Evolutionary conservation across 345 rosid species (phyloP).

Genomic region (Linum tenue): DNA sequence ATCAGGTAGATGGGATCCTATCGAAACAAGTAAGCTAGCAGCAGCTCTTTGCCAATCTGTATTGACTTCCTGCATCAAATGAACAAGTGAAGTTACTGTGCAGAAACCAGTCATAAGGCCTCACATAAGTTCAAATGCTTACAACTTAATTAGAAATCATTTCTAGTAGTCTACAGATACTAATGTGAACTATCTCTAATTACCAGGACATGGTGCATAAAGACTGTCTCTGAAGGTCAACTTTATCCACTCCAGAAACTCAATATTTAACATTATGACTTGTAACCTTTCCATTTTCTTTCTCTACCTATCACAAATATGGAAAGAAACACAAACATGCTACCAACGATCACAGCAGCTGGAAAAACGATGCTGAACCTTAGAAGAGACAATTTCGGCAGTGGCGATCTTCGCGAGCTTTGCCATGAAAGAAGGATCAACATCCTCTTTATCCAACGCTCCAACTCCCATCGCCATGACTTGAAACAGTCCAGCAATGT

Average conservation of each 20-base stretch:
- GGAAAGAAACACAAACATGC: neutral
- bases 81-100: neutral
- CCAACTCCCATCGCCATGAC: constrained; percentile 78
- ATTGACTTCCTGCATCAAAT: constrained; percentile 52
- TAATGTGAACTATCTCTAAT: too few species aligned
- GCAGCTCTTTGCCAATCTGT: constrained; percentile 96
- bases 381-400: constrained; percentile 83
- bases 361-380: constrained; percentile 32
- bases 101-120: neutral
- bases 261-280: too few species aligned
- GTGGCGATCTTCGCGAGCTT: constrained; percentile 94
- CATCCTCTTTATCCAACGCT: constrained; percentile 47
- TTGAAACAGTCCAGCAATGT: constrained; percentile 92
- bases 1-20: constrained; percentile 87
- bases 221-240: neutral
- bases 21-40: constrained; percentile 74
- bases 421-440: constrained; percentile 61
- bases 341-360: neutral
- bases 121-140: neutral
- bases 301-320: neutral
- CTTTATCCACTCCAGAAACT: neutral
- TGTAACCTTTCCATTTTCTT: neutral
- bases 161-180: too few species aligned
- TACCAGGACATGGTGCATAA: neutral
- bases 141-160: neutral